Evolutionary conservation across 176 grass and related monocot species (phyloP).

Genomic region (Carex myosuroides): DNA sequence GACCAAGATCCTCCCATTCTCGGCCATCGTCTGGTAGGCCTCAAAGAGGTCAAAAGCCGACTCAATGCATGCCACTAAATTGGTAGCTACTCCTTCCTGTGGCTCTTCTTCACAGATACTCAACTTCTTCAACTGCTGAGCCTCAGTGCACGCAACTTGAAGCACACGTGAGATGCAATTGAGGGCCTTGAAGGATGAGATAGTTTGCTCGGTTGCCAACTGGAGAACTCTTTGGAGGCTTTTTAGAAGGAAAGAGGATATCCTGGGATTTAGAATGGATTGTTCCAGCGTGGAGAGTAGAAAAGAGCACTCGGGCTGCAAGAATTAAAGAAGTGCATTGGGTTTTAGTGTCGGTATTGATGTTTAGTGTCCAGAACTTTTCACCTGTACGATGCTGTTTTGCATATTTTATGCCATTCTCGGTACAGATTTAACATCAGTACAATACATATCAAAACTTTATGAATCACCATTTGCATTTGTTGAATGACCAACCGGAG

Average conservation of each 20-base stretch:
- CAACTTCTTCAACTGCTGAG: slow-evolving; percentile 59
- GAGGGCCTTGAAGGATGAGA: slow-evolving; percentile 71
- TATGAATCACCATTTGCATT: neutral
- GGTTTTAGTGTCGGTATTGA: neutral
- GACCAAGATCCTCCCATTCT: slow-evolving; percentile 54
- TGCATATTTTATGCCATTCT: neutral
- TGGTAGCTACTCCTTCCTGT: slow-evolving; percentile 24
- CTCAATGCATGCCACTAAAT: slow-evolving; percentile 55
- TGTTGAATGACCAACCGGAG: neutral
- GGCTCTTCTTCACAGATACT: slow-evolving; percentile 35
- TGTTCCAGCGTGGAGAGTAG: slow-evolving; percentile 61
- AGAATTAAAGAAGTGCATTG: slow-evolving; percentile 27
- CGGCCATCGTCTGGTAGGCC: slow-evolving; percentile 65
- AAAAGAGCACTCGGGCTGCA: slow-evolving; percentile 90
- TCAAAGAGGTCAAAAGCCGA: slow-evolving; percentile 79
- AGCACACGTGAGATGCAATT: slow-evolving; percentile 63
- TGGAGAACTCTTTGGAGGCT: slow-evolving; percentile 80
- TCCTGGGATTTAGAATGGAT: slow-evolving; percentile 53
- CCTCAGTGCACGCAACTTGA: slow-evolving; percentile 68
- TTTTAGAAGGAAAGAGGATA: slow-evolving; percentile 64
- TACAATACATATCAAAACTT: neutral
- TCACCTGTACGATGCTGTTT: neutral
- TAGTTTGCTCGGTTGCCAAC: slow-evolving; percentile 66
- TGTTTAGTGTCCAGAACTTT: neutral
- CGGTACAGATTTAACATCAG: neutral